phyloP scores from a whole-genome alignment of 257 asterid genomes.

The Ballota nigra region DNA sequence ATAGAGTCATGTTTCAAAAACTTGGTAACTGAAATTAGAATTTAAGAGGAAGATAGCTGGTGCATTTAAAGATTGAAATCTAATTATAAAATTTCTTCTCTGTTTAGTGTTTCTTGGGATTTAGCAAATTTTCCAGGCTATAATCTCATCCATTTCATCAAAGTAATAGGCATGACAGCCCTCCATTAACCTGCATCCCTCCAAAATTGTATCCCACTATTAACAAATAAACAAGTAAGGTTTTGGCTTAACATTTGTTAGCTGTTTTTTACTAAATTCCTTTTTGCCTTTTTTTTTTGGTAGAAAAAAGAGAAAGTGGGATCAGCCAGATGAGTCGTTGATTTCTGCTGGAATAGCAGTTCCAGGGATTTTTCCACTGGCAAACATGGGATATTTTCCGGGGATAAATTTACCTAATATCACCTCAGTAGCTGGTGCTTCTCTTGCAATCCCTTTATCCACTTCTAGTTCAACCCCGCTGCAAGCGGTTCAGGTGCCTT shows the following conservation, averaged over 20 bases:
- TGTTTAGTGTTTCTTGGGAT: background rate
- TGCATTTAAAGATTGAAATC: background rate
- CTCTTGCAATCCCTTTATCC: constrained; percentile 48
- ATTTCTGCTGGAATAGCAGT: constrained; percentile 53
- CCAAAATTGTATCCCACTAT: background rate
- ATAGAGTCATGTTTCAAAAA: background rate
- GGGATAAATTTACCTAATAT: constrained; percentile 44
- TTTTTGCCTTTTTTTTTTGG: background rate
- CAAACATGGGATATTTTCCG: constrained; percentile 50
- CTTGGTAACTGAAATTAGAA: background rate
- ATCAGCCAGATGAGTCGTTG: constrained; percentile 83
- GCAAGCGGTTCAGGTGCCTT: constrained; percentile 47
- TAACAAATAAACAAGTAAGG: background rate
- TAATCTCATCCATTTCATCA: background rate
- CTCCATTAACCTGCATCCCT: background rate
- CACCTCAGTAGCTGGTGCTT: constrained; percentile 42
- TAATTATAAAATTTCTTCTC: background rate
- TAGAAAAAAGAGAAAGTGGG: constrained; percentile 96
- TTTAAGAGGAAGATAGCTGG: background rate
- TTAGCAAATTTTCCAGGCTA: background rate
- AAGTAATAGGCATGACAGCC: background rate
- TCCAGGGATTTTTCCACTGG: constrained; percentile 55
- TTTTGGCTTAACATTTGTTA: constrained; percentile 18
- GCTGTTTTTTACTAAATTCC: background rate
- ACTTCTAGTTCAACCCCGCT: constrained; percentile 32